Base-by-base conservation (phyloP, 768 basidiomycete species). In the Suillus sp. region DNA sequence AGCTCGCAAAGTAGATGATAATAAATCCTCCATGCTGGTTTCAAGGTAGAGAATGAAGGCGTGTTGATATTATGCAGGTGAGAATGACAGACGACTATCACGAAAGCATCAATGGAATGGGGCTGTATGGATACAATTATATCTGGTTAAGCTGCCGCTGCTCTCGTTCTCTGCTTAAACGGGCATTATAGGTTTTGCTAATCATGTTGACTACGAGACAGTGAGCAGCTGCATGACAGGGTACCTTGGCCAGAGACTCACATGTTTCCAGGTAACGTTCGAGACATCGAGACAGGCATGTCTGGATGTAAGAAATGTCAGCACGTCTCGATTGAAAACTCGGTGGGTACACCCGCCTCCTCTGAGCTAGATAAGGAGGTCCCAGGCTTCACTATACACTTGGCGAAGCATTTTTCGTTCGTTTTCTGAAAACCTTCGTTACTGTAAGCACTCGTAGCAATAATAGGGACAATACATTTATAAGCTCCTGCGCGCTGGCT, bases 191-290 rank as follows among this genome's bases (percentile, higher is more conserved):
- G 20, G 88, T 82, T 69, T 81, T 81, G 77, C 89, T 89, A 35
- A 93, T 88, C 54, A 92, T 84, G 73, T 89, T 90, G 78, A 93
- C 92, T 94, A 67, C n/a, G 48, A 42, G 45, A 57, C 14, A 27
- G 2, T 57, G 1, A 57, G 56, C 10, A 18, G 30, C 32, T 37
- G 18, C 11, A 18, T 5, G 3, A 38, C 32, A 62, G 18, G 50
- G 35, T 59, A 84, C 10, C 37, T 57, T 18, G 9, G 11, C 18
- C 37, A 25, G 25, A 35, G 37, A 40, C 91, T 78, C 69, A 93
- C 92, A 93, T 40, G 90, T 90, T 75, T 94, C 91, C 79, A 95
- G 80, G 72, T 93, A 95, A 50, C 91, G 85, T 60, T 93, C 91
- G 69, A 93, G 79, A 72, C 93, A 95, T 62, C 86, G 81, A 7